These are phyloP conservation scores for Nakaseomyces delphensis DNA, from an alignment of 1,139 yeast species.

Conservation along the genomic window DNA sequence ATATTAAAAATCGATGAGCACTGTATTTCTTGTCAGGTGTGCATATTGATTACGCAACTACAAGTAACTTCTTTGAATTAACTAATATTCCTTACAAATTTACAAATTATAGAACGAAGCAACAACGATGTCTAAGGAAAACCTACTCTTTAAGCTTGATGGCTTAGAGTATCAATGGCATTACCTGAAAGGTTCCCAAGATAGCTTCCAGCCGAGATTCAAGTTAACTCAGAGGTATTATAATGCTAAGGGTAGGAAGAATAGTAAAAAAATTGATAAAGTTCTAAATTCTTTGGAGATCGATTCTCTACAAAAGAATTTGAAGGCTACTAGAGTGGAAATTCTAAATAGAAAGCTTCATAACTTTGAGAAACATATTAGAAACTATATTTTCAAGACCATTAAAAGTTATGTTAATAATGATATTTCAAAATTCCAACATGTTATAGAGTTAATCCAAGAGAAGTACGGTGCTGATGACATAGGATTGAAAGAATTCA, in stretches of 20 bases:
- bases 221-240: constrained; percentile 44
- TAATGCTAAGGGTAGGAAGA: constrained; percentile 40
- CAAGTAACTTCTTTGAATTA: neutral
- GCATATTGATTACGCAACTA: neutral
- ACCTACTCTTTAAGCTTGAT: constrained; percentile 32
- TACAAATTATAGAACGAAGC: neutral
- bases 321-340: constrained; percentile 39
- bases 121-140: constrained; percentile 23
- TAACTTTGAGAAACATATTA: constrained; percentile 36
- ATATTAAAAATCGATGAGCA: constrained; percentile 1
- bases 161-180: constrained; percentile 31
- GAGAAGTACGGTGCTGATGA: constrained; percentile 10
- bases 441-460: constrained; percentile 12
- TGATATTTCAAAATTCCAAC: constrained; percentile 3
- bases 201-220: constrained; percentile 41
- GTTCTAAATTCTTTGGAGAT: constrained; percentile 34
- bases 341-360: constrained; percentile 45
- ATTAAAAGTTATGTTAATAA: constrained; percentile 17
- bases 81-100: neutral
- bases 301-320: constrained; percentile 39
- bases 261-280: constrained; percentile 31
- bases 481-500: constrained; percentile 17
- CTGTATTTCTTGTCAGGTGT: neutral
- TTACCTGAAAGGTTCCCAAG: constrained; percentile 24
- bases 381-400: constrained; percentile 13